Evolutionary conservation across 306 rosid genomes (phyloP).

Genomic region (Castanospermum australe): DNA sequence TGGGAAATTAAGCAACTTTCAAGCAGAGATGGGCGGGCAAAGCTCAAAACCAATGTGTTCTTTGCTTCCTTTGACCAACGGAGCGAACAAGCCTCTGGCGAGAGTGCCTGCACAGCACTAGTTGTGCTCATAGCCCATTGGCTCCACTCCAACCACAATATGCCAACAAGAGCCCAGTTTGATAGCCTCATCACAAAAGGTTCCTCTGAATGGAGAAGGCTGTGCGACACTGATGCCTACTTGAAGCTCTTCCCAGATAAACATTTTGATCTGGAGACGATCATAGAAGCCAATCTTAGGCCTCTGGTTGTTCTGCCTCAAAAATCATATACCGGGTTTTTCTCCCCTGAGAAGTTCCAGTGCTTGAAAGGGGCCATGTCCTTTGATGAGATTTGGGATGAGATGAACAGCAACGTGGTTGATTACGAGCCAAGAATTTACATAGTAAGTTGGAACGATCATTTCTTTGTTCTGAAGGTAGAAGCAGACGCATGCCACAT

Average conservation of each 20-base stretch:
- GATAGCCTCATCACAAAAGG: conserved; percentile 67
- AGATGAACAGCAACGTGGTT: conserved; percentile 32
- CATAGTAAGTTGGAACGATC: conserved; percentile 92
- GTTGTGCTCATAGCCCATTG: conserved; percentile 76
- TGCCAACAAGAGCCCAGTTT: conserved; percentile 60
- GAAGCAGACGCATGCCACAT: conserved; percentile 66
- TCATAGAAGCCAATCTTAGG: conserved; percentile 59
- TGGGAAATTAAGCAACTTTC: conserved; percentile 53
- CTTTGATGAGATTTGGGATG: conserved; percentile 67
- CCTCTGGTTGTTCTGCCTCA: conserved; percentile 46
- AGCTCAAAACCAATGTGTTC: conserved; percentile 61
- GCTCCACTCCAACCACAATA: conserved; percentile 55
- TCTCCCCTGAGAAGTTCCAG: conserved; percentile 70
- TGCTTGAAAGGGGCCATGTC: conserved; percentile 74
- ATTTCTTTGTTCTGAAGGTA: conserved; percentile 72
- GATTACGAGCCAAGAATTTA: conserved; percentile 43
- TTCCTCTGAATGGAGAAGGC: conserved; percentile 65
- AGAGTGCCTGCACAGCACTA: conserved; percentile 75
- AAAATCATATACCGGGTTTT: conserved; percentile 69
- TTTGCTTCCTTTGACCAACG: conserved; percentile 77
- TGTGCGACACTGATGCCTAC: conserved; percentile 47
- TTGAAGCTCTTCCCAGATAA: conserved; percentile 55
- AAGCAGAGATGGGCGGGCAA: conserved; percentile 62
- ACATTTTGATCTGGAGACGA: conserved; percentile 77
- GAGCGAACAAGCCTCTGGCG: conserved; percentile 63